Evolutionary conservation across 352 stramenopile species (phyloP).

Genomic region (Phytophthora syringae): DNA sequence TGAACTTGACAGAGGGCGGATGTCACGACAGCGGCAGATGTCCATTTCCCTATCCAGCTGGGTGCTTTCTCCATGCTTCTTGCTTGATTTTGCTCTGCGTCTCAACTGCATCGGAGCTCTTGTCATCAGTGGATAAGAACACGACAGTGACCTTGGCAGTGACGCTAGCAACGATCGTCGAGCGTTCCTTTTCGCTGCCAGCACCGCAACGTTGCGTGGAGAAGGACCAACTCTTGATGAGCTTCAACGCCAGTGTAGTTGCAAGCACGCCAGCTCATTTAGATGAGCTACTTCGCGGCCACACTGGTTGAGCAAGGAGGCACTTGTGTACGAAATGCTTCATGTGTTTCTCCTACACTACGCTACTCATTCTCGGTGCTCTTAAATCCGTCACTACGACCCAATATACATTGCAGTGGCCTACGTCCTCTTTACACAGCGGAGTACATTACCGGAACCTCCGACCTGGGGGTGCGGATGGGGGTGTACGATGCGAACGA

Average conservation of each 20-base stretch:
- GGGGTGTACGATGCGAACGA: constrained; percentile 25
- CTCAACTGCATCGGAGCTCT: constrained; percentile 6
- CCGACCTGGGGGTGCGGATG: constrained; percentile 21
- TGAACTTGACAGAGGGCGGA: too few relatives aligned
- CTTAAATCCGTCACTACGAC: constrained; percentile 1
- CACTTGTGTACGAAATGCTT: background rate
- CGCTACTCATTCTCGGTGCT: constrained; percentile 1
- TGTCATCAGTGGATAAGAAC: constrained; percentile 8
- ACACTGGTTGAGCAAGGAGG: background rate
- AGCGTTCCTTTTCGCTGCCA: background rate
- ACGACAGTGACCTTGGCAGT: too few relatives aligned
- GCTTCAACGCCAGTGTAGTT: background rate
- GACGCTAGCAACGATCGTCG: background rate
- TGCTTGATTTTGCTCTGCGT: background rate
- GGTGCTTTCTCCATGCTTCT: constrained; percentile 12
- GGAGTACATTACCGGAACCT: constrained; percentile 24
- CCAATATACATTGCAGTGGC: background rate
- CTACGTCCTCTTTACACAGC: constrained; percentile 5
- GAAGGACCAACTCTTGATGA: constrained; percentile 13
- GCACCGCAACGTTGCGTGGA: constrained; percentile 1
- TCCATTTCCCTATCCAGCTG: constrained; percentile 10
- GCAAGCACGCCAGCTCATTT: constrained; percentile 11
- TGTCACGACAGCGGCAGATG: constrained; percentile 21
- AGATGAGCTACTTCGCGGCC: background rate
- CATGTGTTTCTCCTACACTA: background rate